phyloP scores from a whole-genome alignment of 2,329 filamentous ascomycete species.

The Cryphonectria carpinicola region DNA sequence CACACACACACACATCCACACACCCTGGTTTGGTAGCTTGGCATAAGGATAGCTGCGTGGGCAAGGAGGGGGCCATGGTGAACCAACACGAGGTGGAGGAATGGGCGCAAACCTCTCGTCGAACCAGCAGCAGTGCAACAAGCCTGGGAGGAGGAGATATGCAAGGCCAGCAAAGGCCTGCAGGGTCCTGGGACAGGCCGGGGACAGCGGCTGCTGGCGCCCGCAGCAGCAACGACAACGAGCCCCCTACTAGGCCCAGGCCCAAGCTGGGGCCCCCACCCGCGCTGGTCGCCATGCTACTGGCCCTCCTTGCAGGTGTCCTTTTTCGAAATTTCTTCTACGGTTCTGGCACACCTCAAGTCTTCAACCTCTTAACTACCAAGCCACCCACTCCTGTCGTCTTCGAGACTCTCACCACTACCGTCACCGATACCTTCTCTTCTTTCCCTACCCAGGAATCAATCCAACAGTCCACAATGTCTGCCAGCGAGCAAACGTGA shows the following conservation, averaged over 20 bases:
- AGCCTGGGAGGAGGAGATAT: conserved; percentile 7
- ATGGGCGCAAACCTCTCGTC: conserved; percentile 3
- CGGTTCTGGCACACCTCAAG: conserved; percentile 42
- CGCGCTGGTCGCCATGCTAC: conserved; percentile 22
- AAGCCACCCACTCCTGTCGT: conserved; percentile 29
- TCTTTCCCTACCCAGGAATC: conserved; percentile 30
- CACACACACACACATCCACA: not conserved
- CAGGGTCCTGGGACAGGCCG: conserved; percentile 12
- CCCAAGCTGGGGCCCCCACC: conserved; percentile 20
- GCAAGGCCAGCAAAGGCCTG: conserved; percentile 22
- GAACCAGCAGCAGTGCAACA: conserved; percentile 22
- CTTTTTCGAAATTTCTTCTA: conserved; percentile 38
- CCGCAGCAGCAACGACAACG: not conserved
- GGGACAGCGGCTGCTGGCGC: conserved; percentile 7
- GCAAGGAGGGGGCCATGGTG: not conserved
- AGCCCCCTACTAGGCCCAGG: not conserved
- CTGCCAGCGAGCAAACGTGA: conserved; percentile 84
- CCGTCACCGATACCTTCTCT: conserved; percentile 36
- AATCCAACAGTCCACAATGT: conserved; percentile 59
- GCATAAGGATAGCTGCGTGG: not conserved
- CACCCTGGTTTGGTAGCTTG: not conserved
- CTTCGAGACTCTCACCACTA: conserved; percentile 33
- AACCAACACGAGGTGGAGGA: not conserved
- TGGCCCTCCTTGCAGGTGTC: conserved; percentile 26
- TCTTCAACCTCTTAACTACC: conserved; percentile 48